phyloP scores from a whole-genome alignment of 768 basidiomycete genomes.

The Pleurotus ostreatus region DNA sequence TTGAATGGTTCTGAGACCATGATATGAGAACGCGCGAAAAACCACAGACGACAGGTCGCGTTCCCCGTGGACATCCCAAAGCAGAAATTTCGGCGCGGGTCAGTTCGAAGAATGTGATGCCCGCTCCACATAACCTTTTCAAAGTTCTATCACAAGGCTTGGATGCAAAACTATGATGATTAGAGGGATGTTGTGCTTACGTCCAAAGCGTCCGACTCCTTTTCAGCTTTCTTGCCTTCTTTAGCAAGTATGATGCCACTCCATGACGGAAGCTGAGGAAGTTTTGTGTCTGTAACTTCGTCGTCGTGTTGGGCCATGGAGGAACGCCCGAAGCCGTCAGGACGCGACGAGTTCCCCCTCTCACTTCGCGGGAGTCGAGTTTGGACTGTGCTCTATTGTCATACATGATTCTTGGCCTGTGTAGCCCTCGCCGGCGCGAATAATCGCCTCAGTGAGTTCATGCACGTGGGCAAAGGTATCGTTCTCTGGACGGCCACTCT shows the following conservation, averaged over 20 bases:
- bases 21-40: constrained; percentile 15
- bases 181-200: neutral
- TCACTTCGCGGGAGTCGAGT: neutral
- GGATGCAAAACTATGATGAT: neutral
- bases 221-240: neutral
- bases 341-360: neutral
- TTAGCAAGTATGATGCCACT: neutral
- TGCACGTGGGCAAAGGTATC: neutral
- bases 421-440: neutral
- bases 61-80: constrained; percentile 25
- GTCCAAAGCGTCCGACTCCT: neutral
- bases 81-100: constrained; percentile 19
- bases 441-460: neutral
- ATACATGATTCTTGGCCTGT: neutral
- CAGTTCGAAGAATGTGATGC: constrained; percentile 22
- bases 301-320: neutral
- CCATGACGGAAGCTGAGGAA: neutral
- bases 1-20: constrained; percentile 13
- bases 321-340: neutral
- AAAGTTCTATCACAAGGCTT: neutral
- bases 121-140: constrained; percentile 22
- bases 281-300: neutral
- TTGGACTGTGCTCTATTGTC: neutral
- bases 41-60: constrained; percentile 23
- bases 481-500: neutral